Conservation (phyloP, 2,329 filamentous ascomycete genomes). For the Alternaria alternata region DNA sequence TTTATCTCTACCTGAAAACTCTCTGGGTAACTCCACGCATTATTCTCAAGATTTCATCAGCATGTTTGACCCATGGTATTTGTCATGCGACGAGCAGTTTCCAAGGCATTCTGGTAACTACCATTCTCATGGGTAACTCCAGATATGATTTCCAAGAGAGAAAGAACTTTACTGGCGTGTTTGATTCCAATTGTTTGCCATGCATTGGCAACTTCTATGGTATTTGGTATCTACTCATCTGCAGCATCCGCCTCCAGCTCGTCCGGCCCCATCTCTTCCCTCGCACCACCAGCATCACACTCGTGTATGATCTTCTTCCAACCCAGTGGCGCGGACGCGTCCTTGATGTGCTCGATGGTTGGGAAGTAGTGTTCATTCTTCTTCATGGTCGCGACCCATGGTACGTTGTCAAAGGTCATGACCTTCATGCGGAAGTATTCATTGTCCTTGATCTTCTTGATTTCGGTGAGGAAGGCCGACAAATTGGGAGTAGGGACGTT, state of each 20-base stretch:
- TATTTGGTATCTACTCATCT: slow-evolving; percentile 23
- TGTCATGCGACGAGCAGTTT: background rate
- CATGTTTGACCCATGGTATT: background rate
- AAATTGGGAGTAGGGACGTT: slow-evolving; percentile 84
- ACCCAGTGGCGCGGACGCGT: slow-evolving; percentile 59
- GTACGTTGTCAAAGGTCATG: slow-evolving; percentile 98
- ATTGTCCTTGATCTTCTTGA: slow-evolving; percentile 90
- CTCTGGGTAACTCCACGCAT: background rate
- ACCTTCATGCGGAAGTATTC: slow-evolving; percentile 97
- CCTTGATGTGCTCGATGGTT: slow-evolving; percentile 71
- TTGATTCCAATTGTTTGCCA: background rate
- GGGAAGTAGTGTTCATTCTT: slow-evolving; percentile 97
- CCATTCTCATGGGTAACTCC: background rate
- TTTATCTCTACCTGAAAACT: background rate
- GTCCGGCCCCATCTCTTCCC: slow-evolving; percentile 40
- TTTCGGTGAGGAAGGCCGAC: slow-evolving; percentile 79
- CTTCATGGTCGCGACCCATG: slow-evolving; percentile 99
- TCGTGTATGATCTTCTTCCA: slow-evolving; percentile 67
- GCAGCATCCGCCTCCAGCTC: slow-evolving; percentile 39
- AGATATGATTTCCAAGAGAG: background rate
- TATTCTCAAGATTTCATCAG: background rate
- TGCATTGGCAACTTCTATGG: background rate
- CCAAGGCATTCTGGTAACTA: background rate
- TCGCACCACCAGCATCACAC: slow-evolving; percentile 52
- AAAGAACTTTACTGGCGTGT: background rate